phyloP scores from a whole-genome alignment of 1,284 basidiomycete genomes.

The Mixia osmundae region DNA sequence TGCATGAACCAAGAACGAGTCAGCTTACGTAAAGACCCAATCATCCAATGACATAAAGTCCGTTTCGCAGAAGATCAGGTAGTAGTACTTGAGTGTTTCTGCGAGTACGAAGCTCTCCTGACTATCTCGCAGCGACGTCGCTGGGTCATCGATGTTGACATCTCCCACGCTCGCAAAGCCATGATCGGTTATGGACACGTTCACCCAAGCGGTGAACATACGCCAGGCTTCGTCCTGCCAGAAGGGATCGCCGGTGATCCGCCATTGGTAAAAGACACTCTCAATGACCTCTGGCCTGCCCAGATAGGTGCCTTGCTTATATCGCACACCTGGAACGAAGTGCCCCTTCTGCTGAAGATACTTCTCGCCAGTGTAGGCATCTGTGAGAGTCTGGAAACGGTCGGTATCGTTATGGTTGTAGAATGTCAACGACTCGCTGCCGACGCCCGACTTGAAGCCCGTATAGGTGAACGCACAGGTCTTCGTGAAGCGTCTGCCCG shows the following conservation, averaged over 20 bases:
- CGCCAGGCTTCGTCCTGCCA: slow-evolving; percentile 35
- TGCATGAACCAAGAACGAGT: too few relatives aligned
- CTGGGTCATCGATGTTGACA: slow-evolving; percentile 21
- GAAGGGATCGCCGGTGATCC: slow-evolving; percentile 30
- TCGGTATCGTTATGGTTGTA: slow-evolving; percentile 15
- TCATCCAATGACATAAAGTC: slow-evolving; percentile 31
- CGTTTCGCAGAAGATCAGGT: slow-evolving; percentile 27
- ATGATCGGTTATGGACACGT: slow-evolving; percentile 19
- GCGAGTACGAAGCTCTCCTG: slow-evolving; percentile 33
- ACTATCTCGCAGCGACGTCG: slow-evolving; percentile 20
- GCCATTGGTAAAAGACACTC: slow-evolving; percentile 30
- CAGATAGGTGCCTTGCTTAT: slow-evolving; percentile 18
- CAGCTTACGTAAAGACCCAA: slow-evolving; percentile 32
- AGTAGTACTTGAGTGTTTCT: slow-evolving; percentile 27
- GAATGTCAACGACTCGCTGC: slow-evolving; percentile 24
- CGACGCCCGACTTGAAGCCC: slow-evolving; percentile 23
- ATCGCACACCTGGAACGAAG: slow-evolving; percentile 18
- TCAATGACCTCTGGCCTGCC: slow-evolving; percentile 34
- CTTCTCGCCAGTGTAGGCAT: slow-evolving; percentile 11
- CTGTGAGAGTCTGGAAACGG: neutral
- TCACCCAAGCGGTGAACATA: slow-evolving; percentile 26
- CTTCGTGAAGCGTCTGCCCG: slow-evolving; percentile 22
- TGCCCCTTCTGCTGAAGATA: slow-evolving; percentile 14
- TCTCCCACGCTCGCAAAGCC: slow-evolving; percentile 26
- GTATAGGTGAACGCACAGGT: slow-evolving; percentile 30